Base-by-base conservation (phyloP, 495 filamentous ascomycete genomes). In the Elasticomyces elasticus region DNA sequence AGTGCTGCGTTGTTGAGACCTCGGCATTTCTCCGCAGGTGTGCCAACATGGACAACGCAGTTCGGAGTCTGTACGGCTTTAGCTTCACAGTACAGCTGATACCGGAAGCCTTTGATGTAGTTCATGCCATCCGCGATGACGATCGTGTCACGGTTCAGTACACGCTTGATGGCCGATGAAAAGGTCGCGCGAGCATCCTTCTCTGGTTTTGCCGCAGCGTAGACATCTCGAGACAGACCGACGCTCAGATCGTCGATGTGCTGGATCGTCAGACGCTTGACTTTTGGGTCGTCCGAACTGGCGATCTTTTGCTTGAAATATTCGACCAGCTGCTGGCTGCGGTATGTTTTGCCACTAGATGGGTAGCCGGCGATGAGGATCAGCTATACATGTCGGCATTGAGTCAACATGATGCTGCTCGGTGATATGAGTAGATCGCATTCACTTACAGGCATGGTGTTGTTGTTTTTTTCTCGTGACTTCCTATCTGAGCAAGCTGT, bases 81-180 rank as follows among this genome's bases (percentile, higher is more conserved):
- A 2, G 89, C 82, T 70, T 96, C 92, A 67, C 92, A 96, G 73
- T 82, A 90, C 1, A 98, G 76, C 72, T 98, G 92, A 67, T 98
- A 98, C 38, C 92, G 76, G 75, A 86, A 96, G 22, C 92, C 92
- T 69, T 98, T 98, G 71, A 98, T 98, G 70, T 97, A 97, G 65
- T 97, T 96, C 65, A 90, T 77, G 6, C 85, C 85, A 69, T 95
- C 89, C 6, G 89, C 77, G 42, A 98, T 80, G 53, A 97, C 89
- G 54, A 98, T 82, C 60, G 85, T 87, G 60, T 89, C 83, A 25
- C 78, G 77, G 19, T 78, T 79, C 25, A 98, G 76, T 33, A 78
- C 76, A 33, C 92, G 80, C 73, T 95, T 96, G 26, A 94, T 80
- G 38, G 90, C 86, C 25, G 82, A 86, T 66, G 86, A 92, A 28